phyloP scores from a whole-genome alignment of 805 yeast genomes.

The Wickerhamomyces alni region DNA sequence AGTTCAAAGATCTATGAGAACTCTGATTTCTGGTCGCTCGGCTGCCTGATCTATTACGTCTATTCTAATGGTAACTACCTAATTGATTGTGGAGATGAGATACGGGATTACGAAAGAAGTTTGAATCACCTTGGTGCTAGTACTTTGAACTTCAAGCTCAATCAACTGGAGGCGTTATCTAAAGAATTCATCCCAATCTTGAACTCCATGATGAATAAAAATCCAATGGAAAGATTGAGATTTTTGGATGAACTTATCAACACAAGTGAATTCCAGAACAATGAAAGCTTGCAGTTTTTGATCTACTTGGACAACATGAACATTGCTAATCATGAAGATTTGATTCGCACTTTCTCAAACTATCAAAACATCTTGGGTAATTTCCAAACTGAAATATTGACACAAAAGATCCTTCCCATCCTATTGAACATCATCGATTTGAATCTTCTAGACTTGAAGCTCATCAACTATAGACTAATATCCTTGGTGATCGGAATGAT shows the following conservation, averaged over 20 bases:
- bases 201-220: conserved; percentile 49
- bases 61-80: conserved; percentile 51
- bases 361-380: neutral
- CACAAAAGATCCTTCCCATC: conserved; percentile 5
- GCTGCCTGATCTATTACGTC: conserved; percentile 64
- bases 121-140: conserved; percentile 33
- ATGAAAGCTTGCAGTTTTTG: conserved; percentile 4
- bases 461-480: conserved; percentile 24
- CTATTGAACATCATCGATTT: conserved; percentile 1
- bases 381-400: conserved; percentile 2
- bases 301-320: conserved; percentile 7
- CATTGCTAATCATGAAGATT: conserved; percentile 1
- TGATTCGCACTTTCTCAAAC: neutral
- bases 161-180: neutral
- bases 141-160: neutral
- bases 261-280: conserved; percentile 2
- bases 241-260: conserved; percentile 1
- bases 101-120: conserved; percentile 49
- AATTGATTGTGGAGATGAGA: conserved; percentile 44
- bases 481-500: conserved; percentile 18
- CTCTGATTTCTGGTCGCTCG: conserved; percentile 83
- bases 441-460: conserved; percentile 2
- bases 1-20: conserved; percentile 58
- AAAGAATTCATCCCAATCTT: conserved; percentile 46
- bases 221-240: conserved; percentile 30